Base-by-base conservation (phyloP, 2,329 filamentous ascomycete genomes). In the Phoma sp. region DNA sequence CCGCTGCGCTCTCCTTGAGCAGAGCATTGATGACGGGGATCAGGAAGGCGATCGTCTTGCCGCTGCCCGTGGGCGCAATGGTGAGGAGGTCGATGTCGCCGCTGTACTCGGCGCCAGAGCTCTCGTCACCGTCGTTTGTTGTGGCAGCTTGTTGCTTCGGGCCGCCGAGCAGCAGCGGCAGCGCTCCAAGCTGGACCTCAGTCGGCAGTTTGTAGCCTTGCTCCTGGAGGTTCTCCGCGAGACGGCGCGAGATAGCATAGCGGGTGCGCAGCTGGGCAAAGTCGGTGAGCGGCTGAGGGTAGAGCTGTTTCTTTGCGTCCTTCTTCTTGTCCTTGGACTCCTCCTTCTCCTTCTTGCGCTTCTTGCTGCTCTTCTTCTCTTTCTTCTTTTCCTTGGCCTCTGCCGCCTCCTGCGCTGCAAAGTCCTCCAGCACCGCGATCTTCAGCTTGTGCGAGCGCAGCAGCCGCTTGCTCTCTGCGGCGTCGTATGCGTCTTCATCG, bases 41-140 rank as follows among this genome's bases (percentile, higher is more conserved):
- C 66, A 98, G 76, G 68, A 97, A 99, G 14, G 92, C 91, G 59
- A 99, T 80, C 0, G 95, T 99, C 80, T 99, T 99, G 39, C 95
- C 95, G 72, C 93, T 98, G 23, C 95, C 95, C 0, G 95, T 99
- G 1, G 95, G 95, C 3, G 95, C 95, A 38, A 98, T 87, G 0
- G 91, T 90, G 59, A 99, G 76, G 35, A 99, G 85, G 78, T 99
- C 88, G 4, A 93, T 79, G 10, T 79, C 77, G 4, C 68, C 65
- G 30, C 59, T 64, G 36, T 67, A 62, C 29, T 60, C 63, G 11
- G 52, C 60, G 7, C 63, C 68, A 2, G 58, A 47, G 33, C 36
- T 51, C 32, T 59, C 58, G 8, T 25, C 36, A 2, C 86, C 75
- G 0, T 35, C 5, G 13, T 46, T 2, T 37, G 49, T 14, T 42